Evolutionary conservation across 176 grass and related monocot species (phyloP).

Genomic region (Oryza rufipogon): DNA sequence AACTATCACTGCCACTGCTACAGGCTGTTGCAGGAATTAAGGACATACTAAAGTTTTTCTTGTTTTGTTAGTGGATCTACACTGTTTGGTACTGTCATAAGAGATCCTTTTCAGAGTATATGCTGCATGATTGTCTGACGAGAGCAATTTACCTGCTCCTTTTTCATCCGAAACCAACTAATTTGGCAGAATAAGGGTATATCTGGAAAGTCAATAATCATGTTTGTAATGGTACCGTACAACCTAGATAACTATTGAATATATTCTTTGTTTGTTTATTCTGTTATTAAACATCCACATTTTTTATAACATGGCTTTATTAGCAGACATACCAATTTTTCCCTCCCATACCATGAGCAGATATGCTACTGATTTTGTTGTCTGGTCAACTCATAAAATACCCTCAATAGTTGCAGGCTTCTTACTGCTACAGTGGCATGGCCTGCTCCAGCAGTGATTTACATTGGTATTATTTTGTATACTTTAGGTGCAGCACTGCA

Average conservation of each 20-base stretch:
- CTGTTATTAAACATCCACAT: too few relatives aligned
- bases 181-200: neutral
- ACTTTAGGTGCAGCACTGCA: constrained; percentile 97
- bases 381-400: constrained; percentile 37
- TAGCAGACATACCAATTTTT: neutral
- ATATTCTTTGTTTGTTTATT: neutral
- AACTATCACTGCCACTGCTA: neutral
- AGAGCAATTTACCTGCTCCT: neutral
- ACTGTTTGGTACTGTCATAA: neutral
- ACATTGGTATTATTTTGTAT: constrained; percentile 94
- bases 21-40: neutral
- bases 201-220: neutral
- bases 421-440: constrained; percentile 95
- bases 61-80: neutral
- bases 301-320: neutral
- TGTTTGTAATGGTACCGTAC: neutral
- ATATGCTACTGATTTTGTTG: constrained; percentile 14
- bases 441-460: constrained; percentile 91
- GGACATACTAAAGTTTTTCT: constrained; percentile 4
- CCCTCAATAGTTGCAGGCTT: constrained; percentile 60
- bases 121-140: constrained; percentile 4
- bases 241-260: neutral
- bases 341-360: neutral
- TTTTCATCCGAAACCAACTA: constrained; percentile 16
- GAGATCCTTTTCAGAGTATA: neutral